Evolutionary conservation across 495 filamentous ascomycete genomes (phyloP).

Genomic region (Xylaria telfairii): DNA sequence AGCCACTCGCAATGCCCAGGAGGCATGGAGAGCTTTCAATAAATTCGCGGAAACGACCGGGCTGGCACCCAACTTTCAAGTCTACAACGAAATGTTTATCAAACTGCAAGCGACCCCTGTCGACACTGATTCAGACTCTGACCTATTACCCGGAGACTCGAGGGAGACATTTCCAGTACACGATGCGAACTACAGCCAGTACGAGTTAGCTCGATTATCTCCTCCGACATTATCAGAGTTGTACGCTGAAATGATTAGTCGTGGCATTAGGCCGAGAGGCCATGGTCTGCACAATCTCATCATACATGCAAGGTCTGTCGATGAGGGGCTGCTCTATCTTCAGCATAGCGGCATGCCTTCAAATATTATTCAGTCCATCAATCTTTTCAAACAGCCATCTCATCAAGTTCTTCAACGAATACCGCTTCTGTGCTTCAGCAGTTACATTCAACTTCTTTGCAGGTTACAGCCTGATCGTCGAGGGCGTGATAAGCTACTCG

Average conservation of each 20-base stretch:
- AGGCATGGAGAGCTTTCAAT: constrained; percentile 53
- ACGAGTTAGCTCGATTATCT: constrained; percentile 47
- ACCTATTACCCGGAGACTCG: constrained; percentile 46
- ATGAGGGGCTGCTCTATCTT: constrained; percentile 44
- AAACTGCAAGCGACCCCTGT: constrained; percentile 44
- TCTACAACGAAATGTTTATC: constrained; percentile 54
- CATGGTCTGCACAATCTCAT: constrained; percentile 45
- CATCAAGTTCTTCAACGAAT: constrained; percentile 29
- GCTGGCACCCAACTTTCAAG: constrained; percentile 37
- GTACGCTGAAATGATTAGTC: constrained; percentile 46
- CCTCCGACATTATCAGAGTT: constrained; percentile 47
- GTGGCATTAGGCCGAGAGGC: constrained; percentile 43
- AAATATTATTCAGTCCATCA: constrained; percentile 20
- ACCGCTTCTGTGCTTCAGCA: constrained; percentile 40
- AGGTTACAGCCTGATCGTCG: constrained; percentile 31
- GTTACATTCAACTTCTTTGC: constrained; percentile 50
- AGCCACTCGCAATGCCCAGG: constrained; percentile 50
- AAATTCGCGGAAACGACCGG: constrained; percentile 33
- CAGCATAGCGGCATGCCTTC: constrained; percentile 39
- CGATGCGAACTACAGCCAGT: constrained; percentile 49
- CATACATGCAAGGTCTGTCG: constrained; percentile 38
- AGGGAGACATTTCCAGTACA: constrained; percentile 45
- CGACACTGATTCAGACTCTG: constrained; percentile 19
- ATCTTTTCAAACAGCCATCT: constrained; percentile 28
- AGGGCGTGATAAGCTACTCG: constrained; percentile 21